Conservation (phyloP, 1,284 basidiomycete genomes). For the Microbotryum saponariae region DNA sequence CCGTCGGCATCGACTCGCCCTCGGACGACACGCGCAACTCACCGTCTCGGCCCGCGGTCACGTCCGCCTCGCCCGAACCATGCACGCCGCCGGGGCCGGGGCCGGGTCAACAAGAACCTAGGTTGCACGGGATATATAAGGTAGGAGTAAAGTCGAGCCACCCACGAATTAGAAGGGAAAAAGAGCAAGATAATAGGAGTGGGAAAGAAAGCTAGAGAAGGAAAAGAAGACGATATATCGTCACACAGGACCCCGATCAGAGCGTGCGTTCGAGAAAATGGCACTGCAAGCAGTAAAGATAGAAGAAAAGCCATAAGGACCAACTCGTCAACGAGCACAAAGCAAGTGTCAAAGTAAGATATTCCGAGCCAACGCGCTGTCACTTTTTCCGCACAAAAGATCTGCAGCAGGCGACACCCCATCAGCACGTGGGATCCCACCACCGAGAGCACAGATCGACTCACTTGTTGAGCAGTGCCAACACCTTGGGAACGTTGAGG, state of each 20-base stretch:
- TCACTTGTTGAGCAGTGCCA: constrained; percentile 50
- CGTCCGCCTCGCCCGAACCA: too few relatives aligned
- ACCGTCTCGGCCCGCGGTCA: too few relatives aligned
- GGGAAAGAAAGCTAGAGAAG: background rate
- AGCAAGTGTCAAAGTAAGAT: too few relatives aligned
- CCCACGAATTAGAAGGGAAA: background rate
- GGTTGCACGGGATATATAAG: too few relatives aligned
- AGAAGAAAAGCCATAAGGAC: background rate
- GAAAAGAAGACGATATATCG: background rate
- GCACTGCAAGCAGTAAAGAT: background rate
- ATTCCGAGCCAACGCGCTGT: background rate
- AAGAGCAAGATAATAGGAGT: background rate
- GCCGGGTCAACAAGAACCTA: too few relatives aligned
- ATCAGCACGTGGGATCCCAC: background rate
- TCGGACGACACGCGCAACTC: too few relatives aligned
- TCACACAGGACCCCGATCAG: too few relatives aligned
- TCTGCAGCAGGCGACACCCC: background rate
- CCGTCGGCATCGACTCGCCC: too few relatives aligned
- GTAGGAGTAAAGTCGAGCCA: background rate
- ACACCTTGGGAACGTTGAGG: constrained; percentile 88
- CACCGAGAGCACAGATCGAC: constrained; percentile 7
- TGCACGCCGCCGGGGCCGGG: too few relatives aligned
- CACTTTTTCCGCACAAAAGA: constrained; percentile 27
- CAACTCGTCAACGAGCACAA: too few relatives aligned
- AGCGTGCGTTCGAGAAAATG: background rate